These are phyloP conservation scores for Saccharomycopsis javanensis DNA, from an alignment of 805 yeast species.

Conservation along the genomic window DNA sequence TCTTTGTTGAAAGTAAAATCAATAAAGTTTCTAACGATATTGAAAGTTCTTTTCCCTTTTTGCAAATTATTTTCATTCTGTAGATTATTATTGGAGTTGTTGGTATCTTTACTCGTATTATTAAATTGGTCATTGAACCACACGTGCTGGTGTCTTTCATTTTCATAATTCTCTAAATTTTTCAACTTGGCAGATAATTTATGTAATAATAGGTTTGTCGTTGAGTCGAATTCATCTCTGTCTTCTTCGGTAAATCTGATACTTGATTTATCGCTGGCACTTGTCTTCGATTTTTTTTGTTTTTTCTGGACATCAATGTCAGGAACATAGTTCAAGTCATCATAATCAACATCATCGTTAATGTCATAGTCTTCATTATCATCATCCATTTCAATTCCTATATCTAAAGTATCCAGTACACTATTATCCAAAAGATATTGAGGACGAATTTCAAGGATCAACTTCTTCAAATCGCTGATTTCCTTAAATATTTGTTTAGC, in stretches of 20 bases:
- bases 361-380: slow-evolving; percentile 10
- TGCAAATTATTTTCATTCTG: not conserved
- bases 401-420: slow-evolving; percentile 1
- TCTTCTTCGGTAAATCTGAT: slow-evolving; percentile 15
- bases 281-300: not conserved
- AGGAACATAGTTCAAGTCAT: not conserved
- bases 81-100: not conserved
- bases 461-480: slow-evolving; percentile 5
- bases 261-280: not conserved
- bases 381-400: slow-evolving; percentile 1
- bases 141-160: slow-evolving; percentile 10
- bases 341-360: slow-evolving; percentile 3
- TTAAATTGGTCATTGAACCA: slow-evolving; percentile 13
- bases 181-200: slow-evolving; percentile 14
- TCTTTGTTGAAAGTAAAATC: slow-evolving; percentile 10
- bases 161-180: slow-evolving; percentile 16
- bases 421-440: slow-evolving; percentile 11
- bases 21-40: slow-evolving; percentile 8
- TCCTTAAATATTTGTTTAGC: slow-evolving; percentile 9
- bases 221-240: slow-evolving; percentile 16
- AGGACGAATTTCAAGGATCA: slow-evolving; percentile 11
- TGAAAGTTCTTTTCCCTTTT: not conserved
- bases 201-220: slow-evolving; percentile 12
- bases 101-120: not conserved
- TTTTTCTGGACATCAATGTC: not conserved